A percentile compares a stretch with the other conserved stretches of the same genome.
These are phyloP conservation scores for Cystobasidium ongulense DNA, from an alignment of 768 basidiomycete species.

Conservation along the genomic window DNA sequence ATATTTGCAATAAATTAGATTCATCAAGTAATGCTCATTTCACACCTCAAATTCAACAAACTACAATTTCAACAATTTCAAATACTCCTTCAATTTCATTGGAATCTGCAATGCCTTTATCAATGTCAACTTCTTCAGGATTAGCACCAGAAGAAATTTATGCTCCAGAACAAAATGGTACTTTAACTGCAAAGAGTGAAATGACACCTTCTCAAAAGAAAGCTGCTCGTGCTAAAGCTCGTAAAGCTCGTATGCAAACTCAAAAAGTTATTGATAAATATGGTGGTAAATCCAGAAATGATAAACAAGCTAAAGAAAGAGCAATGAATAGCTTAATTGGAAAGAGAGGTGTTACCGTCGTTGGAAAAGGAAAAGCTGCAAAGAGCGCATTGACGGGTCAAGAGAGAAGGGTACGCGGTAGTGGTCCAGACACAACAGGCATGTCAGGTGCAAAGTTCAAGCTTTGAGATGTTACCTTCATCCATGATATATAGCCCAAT, in stretches of 20 bases:
- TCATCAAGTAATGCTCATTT: slow-evolving; percentile 91
- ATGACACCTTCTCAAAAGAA: slow-evolving; percentile 78
- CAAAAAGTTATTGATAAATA: slow-evolving; percentile 58
- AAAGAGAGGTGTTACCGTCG: slow-evolving; percentile 72
- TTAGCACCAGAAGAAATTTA: slow-evolving; percentile 91
- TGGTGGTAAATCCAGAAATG: slow-evolving; percentile 52
- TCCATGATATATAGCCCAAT: too few relatives aligned
- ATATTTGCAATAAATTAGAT: slow-evolving; percentile 77
- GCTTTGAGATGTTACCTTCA: too few relatives aligned
- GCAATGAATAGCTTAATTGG: slow-evolving; percentile 76
- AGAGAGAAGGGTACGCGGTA: slow-evolving; percentile 34
- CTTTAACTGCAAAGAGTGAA: slow-evolving; percentile 54
- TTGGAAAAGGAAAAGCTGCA: slow-evolving; percentile 56
- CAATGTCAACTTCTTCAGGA: slow-evolving; percentile 64
- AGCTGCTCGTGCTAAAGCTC: slow-evolving; percentile 50
- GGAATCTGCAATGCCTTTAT: slow-evolving; percentile 83
- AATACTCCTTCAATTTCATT: slow-evolving; percentile 72
- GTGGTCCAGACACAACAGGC: background rate
- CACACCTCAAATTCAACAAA: slow-evolving; percentile 87
- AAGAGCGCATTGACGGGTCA: slow-evolving; percentile 31
- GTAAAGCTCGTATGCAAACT: slow-evolving; percentile 54
- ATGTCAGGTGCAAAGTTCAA: slow-evolving; percentile 1
- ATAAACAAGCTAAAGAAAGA: slow-evolving; percentile 62
- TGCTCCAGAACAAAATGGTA: slow-evolving; percentile 39
- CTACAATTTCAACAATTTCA: slow-evolving; percentile 69